Evolutionary conservation across 192 early-diverging fungal genomes (phyloP).

Genomic region (Diversispora epigaea): DNA sequence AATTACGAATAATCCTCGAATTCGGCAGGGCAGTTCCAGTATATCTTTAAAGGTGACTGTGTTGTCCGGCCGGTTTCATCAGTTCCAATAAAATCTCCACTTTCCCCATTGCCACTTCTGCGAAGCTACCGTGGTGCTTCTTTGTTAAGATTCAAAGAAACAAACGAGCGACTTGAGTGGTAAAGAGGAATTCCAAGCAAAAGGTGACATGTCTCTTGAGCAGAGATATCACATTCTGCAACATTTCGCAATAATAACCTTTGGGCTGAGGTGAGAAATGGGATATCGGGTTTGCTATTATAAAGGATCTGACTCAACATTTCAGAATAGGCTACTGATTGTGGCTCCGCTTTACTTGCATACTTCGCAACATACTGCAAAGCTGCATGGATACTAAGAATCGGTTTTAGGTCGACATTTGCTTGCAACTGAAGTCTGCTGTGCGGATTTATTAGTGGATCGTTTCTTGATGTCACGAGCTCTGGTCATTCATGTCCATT

Average conservation of each 20-base stretch:
- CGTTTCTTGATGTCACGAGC: neutral
- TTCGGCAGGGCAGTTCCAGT: neutral
- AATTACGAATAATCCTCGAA: neutral
- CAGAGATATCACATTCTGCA: neutral
- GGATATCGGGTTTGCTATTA: neutral
- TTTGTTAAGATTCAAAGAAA: slow-evolving; percentile 4
- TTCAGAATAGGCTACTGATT: too few relatives aligned
- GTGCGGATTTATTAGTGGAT: neutral
- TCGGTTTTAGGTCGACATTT: too few relatives aligned
- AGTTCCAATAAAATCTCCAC: neutral
- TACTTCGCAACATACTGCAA: too few relatives aligned
- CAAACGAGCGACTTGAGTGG: neutral
- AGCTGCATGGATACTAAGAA: too few relatives aligned
- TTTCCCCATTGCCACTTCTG: neutral
- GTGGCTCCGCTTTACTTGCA: too few relatives aligned
- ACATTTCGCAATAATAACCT: neutral
- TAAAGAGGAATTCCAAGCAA: neutral
- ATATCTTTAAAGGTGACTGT: neutral
- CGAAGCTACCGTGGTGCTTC: neutral
- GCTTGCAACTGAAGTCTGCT: too few relatives aligned
- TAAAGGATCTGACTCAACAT: too few relatives aligned
- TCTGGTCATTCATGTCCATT: neutral
- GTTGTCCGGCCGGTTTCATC: neutral
- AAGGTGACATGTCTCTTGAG: slow-evolving; percentile 8
- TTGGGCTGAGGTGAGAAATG: neutral